Percentiles rank a stretch among this genome's conserved stretches.
Evolutionary conservation across 208 protist genomes (phyloP).

Genomic region (Trypanosoma grayi): DNA sequence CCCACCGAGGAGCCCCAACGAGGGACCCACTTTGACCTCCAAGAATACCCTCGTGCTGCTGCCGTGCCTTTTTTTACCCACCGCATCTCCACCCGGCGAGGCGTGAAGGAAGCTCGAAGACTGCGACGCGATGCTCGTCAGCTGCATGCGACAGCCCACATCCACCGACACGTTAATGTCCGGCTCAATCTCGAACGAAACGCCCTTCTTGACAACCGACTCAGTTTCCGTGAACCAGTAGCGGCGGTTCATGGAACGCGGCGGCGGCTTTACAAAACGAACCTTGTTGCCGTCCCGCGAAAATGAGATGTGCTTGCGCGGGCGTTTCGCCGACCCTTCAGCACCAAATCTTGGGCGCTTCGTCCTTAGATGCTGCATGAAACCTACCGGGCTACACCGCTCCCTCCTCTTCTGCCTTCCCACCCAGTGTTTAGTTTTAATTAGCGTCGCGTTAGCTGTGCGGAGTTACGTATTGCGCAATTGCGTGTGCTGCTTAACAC

Average conservation of each 20-base stretch:
- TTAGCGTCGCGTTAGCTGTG: too few species aligned
- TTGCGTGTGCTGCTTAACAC: too few species aligned
- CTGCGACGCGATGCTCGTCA: conserved; percentile 45
- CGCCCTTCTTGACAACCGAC: conserved; percentile 68
- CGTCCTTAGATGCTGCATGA: conserved; percentile 1
- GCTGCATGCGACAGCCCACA: conserved; percentile 71
- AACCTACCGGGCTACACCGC: not conserved
- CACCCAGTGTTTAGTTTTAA: too few species aligned
- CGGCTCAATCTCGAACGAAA: conserved; percentile 74
- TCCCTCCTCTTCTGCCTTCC: not conserved
- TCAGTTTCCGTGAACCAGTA: conserved; percentile 83
- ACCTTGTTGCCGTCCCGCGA: conserved; percentile 64
- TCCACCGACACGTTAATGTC: conserved; percentile 54
- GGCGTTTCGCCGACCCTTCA: not conserved
- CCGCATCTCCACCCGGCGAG: not conserved
- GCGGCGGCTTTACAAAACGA: conserved; percentile 63
- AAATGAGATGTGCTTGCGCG: conserved; percentile 54
- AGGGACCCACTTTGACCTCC: conserved; percentile 9
- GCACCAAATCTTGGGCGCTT: not conserved
- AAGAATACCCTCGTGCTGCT: conserved; percentile 13
- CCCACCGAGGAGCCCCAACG: conserved; percentile 7
- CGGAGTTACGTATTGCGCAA: too few species aligned
- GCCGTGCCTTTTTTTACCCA: not conserved
- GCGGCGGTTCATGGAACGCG: conserved; percentile 64
- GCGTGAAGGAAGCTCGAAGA: conserved; percentile 16